Percentiles rank a stretch among this genome's conserved stretches.
Evolutionary conservation across 352 stramenopile genomes (phyloP).

Genomic region (Phytopythium aichiense): DNA sequence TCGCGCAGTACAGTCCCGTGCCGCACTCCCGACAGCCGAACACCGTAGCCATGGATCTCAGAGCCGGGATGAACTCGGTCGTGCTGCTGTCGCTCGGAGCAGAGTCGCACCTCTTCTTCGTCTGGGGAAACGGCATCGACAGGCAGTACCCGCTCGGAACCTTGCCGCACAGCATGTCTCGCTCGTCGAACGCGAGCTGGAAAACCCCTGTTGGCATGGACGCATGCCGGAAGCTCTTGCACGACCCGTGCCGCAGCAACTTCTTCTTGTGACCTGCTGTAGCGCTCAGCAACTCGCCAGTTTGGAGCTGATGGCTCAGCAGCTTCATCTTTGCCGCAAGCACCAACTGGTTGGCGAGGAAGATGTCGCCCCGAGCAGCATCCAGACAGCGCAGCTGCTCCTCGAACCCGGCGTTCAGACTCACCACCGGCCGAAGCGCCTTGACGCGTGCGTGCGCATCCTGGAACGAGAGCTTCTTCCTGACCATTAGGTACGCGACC

Average conservation of each 20-base stretch:
- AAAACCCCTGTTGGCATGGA: slow-evolving; percentile 2
- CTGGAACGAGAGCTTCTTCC: slow-evolving; percentile 47
- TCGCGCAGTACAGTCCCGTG: slow-evolving; percentile 59
- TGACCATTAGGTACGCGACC: slow-evolving; percentile 81
- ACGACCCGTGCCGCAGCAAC: slow-evolving; percentile 9
- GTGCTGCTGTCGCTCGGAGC: slow-evolving; percentile 1
- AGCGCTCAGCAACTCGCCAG: slow-evolving; percentile 25
- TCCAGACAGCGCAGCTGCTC: slow-evolving; percentile 76
- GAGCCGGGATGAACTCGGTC: slow-evolving; percentile 55
- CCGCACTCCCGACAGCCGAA: slow-evolving; percentile 60
- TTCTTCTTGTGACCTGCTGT: slow-evolving; percentile 16
- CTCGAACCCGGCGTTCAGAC: slow-evolving; percentile 83
- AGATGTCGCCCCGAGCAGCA: slow-evolving; percentile 61
- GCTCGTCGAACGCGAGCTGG: slow-evolving; percentile 32
- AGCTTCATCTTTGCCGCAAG: slow-evolving; percentile 35
- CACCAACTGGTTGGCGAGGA: slow-evolving; percentile 72
- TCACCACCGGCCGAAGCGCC: slow-evolving; percentile 53
- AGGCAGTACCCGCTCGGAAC: slow-evolving; percentile 57
- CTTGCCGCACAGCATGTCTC: slow-evolving; percentile 52
- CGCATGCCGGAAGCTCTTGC: slow-evolving; percentile 12
- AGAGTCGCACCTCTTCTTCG: slow-evolving; percentile 7
- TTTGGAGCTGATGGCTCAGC: slow-evolving; percentile 32
- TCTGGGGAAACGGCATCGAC: slow-evolving; percentile 22
- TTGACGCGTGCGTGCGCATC: slow-evolving; percentile 46
- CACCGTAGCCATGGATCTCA: slow-evolving; percentile 68